A percentile compares a stretch with the other conserved stretches of the same genome.
phyloP scores from a whole-genome alignment of 148 eudicot species.

The Amaranthus cruentus region DNA sequence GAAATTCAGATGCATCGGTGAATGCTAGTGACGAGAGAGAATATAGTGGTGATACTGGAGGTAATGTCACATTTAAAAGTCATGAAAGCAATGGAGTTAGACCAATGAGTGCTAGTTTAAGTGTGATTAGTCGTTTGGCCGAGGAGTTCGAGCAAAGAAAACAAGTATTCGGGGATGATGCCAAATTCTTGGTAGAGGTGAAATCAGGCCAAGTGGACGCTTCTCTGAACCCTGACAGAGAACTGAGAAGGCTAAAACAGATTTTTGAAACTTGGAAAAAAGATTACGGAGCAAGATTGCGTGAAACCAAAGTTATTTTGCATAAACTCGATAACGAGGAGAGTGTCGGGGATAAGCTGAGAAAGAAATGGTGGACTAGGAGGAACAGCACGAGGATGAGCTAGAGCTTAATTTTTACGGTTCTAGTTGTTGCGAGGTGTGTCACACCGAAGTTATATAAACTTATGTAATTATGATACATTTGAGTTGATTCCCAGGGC shows the following conservation, averaged over 20 bases:
- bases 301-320: constrained; percentile 85
- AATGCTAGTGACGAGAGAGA: constrained; percentile 46
- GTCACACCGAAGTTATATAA: background rate
- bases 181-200: constrained; percentile 89
- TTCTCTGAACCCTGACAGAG: constrained; percentile 69
- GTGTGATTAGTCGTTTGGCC: constrained; percentile 77
- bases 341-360: constrained; percentile 42
- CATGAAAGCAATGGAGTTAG: constrained; percentile 47
- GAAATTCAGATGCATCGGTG: constrained; percentile 68
- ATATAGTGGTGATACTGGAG: constrained; percentile 48
- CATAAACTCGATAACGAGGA: constrained; percentile 73
- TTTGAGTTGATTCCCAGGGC: background rate
- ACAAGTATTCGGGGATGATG: constrained; percentile 88
- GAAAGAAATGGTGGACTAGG: constrained; percentile 94
- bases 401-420: constrained; percentile 16
- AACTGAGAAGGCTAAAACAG: constrained; percentile 72
- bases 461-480: constrained; percentile 18
- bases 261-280: constrained; percentile 96
- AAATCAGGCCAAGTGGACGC: constrained; percentile 88
- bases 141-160: constrained; percentile 94
- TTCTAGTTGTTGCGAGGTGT: background rate
- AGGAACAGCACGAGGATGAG: constrained; percentile 62
- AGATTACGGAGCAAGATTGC: constrained; percentile 70
- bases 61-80: constrained; percentile 29
- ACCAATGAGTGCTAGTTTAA: constrained; percentile 67